Percentiles rank a stretch among this genome's conserved stretches.
These are phyloP conservation scores for Anacardium occidentale DNA, from an alignment of 345 rosid species.

Conservation along the genomic window DNA sequence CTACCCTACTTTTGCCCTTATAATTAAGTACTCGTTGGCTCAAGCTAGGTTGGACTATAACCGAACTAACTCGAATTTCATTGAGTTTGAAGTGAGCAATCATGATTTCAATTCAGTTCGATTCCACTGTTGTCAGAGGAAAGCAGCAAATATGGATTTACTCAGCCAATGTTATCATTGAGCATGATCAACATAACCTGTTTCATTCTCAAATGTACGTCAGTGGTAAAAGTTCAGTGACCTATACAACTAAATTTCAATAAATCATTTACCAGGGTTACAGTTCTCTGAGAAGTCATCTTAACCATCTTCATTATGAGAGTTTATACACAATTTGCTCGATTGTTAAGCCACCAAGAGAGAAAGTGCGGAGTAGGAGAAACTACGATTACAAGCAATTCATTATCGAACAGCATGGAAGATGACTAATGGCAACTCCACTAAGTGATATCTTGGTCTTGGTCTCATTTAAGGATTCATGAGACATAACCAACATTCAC, in stretches of 20 bases:
- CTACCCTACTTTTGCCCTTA: no score
- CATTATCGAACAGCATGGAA: constrained; percentile 9
- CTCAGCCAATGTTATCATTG: background rate
- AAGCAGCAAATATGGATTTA: background rate
- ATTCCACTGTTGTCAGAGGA: no score
- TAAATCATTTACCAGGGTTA: constrained; percentile 13
- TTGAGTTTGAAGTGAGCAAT: no score
- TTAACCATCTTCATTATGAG: constrained; percentile 10
- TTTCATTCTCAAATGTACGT: constrained; percentile 5
- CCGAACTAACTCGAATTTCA: no score
- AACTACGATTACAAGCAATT: constrained; percentile 4
- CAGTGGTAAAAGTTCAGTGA: background rate
- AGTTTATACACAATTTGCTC: constrained; percentile 24
- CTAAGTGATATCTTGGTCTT: background rate
- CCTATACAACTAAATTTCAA: constrained; percentile 15
- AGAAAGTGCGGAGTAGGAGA: constrained; percentile 4
- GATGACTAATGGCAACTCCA: constrained; percentile 19
- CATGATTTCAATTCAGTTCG: no score
- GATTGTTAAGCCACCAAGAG: constrained; percentile 16
- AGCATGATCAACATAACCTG: constrained; percentile 12
- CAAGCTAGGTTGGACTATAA: no score
- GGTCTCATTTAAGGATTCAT: constrained; percentile 12
- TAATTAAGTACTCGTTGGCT: no score
- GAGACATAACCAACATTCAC: constrained; percentile 59
- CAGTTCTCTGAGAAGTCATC: background rate